These are phyloP conservation scores for Lumnitzera littorea DNA, from an alignment of 345 rosid genomes.

Conservation along the genomic window DNA sequence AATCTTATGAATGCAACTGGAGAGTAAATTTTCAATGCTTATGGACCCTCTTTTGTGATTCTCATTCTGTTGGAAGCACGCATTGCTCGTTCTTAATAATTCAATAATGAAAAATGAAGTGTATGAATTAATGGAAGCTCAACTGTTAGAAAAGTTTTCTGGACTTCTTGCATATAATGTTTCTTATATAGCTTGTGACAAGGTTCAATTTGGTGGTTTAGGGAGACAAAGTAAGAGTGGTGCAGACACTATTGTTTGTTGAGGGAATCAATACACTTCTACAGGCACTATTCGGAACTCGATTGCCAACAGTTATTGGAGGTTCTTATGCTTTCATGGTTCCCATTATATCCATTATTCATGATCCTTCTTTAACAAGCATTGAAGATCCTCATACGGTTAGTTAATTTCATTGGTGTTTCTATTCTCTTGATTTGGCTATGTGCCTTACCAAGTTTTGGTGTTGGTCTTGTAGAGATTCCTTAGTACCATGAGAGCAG, in stretches of 20 bases:
- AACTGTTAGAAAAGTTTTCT: background rate
- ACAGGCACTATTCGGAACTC: constrained; percentile 87
- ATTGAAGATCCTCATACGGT: constrained; percentile 77
- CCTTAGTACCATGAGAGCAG: constrained; percentile 89
- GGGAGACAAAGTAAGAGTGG: constrained; percentile 96
- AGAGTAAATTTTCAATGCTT: no score
- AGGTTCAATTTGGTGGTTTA: constrained; percentile 20
- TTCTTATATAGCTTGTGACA: background rate
- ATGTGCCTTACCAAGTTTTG: constrained; percentile 17
- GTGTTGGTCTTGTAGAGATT: constrained; percentile 50
- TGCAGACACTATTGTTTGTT: constrained; percentile 84
- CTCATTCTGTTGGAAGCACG: no score
- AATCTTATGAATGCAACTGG: no score
- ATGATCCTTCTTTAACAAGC: constrained; percentile 61
- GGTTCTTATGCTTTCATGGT: constrained; percentile 98
- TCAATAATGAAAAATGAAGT: no score
- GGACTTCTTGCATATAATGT: background rate
- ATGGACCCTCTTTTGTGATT: no score
- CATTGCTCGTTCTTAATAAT: no score
- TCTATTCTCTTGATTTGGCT: constrained; percentile 1
- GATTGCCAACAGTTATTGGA: constrained; percentile 90
- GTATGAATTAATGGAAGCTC: no score
- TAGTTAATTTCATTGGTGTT: constrained; percentile 14
- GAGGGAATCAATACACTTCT: constrained; percentile 89
- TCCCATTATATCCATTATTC: constrained; percentile 87